Percentiles rank a stretch among this genome's conserved stretches.
Evolutionary conservation across 169 alveolate species (phyloP).

Genomic region (Plasmodium coatneyi): DNA sequence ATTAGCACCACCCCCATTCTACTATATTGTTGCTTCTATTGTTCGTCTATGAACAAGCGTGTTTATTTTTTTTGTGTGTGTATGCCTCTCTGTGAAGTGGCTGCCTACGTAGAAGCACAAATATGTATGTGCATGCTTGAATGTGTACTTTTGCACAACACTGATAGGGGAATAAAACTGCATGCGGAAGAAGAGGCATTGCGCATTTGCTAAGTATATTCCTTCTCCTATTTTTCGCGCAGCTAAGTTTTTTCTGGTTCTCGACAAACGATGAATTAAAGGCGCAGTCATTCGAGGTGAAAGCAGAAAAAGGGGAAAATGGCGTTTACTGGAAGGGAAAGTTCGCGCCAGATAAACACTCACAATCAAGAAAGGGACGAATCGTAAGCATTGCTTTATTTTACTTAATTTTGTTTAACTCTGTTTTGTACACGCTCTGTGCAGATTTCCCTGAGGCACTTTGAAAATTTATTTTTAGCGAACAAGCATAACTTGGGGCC

Average conservation of each 20-base stretch:
- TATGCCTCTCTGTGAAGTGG: background rate
- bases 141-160: background rate
- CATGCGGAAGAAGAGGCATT: background rate
- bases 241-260: slow-evolving; percentile 54
- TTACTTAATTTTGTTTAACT: background rate
- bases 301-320: background rate
- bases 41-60: background rate
- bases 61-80: background rate
- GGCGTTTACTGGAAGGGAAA: background rate
- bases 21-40: background rate
- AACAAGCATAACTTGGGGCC: slow-evolving; percentile 10
- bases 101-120: background rate
- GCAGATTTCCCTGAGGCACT: slow-evolving; percentile 24
- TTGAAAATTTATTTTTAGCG: background rate
- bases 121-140: background rate
- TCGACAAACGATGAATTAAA: slow-evolving; percentile 46
- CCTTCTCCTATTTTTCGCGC: slow-evolving; percentile 2
- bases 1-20: background rate
- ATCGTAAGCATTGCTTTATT: background rate
- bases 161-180: background rate
- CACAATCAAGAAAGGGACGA: background rate
- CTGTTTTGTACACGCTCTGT: background rate
- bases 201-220: background rate
- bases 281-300: slow-evolving; percentile 36
- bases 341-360: background rate